Evolutionary conservation across 108 stramenopile species (phyloP).

Genomic region (Nannochloropsis oceanica): DNA sequence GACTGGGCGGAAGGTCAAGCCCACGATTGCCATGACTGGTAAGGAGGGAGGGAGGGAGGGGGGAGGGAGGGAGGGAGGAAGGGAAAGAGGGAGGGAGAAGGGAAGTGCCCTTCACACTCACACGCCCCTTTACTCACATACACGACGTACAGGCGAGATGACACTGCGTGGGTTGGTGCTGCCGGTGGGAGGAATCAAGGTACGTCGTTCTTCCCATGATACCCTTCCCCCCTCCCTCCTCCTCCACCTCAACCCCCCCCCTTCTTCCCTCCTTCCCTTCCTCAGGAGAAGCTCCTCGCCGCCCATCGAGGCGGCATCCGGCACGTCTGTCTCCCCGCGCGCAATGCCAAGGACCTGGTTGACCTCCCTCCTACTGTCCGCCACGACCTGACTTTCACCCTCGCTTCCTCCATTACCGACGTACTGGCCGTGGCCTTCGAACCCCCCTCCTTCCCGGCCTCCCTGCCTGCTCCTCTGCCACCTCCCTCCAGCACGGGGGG

Average conservation of each 20-base stretch:
- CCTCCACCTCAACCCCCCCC: neutral
- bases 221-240: neutral
- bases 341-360: slow-evolving; percentile 3
- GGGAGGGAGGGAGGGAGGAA: neutral
- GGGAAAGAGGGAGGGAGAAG: neutral
- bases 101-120: neutral
- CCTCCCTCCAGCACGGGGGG: neutral
- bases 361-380: slow-evolving; percentile 2
- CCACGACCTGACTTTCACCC: slow-evolving; percentile 7
- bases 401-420: slow-evolving; percentile 1
- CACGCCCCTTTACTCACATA: neutral
- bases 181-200: slow-evolving; percentile 29
- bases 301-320: slow-evolving; percentile 4
- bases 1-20: slow-evolving; percentile 9
- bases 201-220: neutral
- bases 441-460: neutral
- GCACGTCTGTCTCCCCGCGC: slow-evolving; percentile 5
- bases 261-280: neutral
- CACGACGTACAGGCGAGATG: neutral
- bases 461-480: neutral
- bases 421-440: slow-evolving; percentile 2
- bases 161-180: slow-evolving; percentile 20
- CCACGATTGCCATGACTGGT: slow-evolving; percentile 24
- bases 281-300: slow-evolving; percentile 4
- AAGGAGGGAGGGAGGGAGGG: neutral